Evolutionary conservation across 805 yeast genomes (phyloP).

Genomic region (Saccharomycopsis malanga): DNA sequence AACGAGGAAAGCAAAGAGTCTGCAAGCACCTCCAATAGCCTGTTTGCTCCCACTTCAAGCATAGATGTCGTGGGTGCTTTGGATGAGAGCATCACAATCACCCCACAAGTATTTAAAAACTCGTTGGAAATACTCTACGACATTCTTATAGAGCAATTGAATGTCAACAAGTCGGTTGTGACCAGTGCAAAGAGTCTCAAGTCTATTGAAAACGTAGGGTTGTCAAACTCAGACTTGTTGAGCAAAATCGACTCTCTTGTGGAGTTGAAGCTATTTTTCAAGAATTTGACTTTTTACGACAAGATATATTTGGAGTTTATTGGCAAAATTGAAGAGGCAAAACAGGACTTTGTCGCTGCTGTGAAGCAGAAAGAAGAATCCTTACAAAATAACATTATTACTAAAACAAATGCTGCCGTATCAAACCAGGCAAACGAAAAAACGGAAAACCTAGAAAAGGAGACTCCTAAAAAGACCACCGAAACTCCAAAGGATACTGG

Average conservation of each 20-base stretch:
- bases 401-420: neutral
- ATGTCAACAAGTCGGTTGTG: constrained; percentile 8
- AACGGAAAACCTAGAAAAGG: neutral
- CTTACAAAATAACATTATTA: neutral
- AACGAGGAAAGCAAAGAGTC: neutral
- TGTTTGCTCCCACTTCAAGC: constrained; percentile 8
- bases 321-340: constrained; percentile 1
- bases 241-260: constrained; percentile 15
- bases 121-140: constrained; percentile 14
- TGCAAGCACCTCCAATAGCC: neutral
- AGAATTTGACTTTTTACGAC: constrained; percentile 12
- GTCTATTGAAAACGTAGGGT: neutral
- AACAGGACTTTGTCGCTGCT: neutral
- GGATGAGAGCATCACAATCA: constrained; percentile 4
- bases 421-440: neutral
- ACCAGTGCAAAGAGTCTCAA: neutral
- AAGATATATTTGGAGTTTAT: constrained; percentile 11
- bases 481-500: neutral
- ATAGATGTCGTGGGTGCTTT: neutral
- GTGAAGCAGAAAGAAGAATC: neutral
- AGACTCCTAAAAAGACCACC: neutral
- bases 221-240: constrained; percentile 3
- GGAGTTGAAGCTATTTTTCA: constrained; percentile 15
- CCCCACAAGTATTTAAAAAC: constrained; percentile 11
- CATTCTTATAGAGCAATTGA: constrained; percentile 15